These are phyloP conservation scores for Fusarium pseudocircinatum DNA, from an alignment of 2,329 filamentous ascomycete genomes.

Conservation along the genomic window DNA sequence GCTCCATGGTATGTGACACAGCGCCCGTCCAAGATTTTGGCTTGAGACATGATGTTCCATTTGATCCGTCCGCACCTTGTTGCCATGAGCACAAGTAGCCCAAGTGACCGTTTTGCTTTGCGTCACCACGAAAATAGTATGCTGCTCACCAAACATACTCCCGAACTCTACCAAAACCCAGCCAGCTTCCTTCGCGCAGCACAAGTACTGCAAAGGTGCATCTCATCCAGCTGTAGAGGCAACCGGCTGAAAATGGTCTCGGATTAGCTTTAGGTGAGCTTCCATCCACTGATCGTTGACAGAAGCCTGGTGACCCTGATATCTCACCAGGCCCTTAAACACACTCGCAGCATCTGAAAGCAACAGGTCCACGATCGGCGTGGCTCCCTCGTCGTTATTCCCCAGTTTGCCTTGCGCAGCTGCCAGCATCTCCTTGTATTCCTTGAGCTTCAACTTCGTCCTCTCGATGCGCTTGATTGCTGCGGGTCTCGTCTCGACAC, in stretches of 20 bases:
- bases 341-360: neutral
- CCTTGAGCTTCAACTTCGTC: neutral
- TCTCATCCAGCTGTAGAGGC: neutral
- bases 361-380: neutral
- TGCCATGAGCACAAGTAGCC: neutral
- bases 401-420: too few relatives aligned
- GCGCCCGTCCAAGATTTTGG: neutral
- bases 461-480: neutral
- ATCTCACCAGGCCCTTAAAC: neutral
- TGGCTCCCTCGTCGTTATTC: neutral
- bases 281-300: neutral
- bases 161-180: neutral
- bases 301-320: neutral
- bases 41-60: neutral
- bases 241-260: neutral
- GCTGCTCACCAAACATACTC: neutral
- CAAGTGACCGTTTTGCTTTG: neutral
- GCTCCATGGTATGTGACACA: neutral
- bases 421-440: neutral
- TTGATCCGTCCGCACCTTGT: neutral
- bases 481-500: neutral
- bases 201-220: neutral
- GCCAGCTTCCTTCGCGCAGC: neutral
- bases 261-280: neutral
- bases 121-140: neutral